phyloP scores from a whole-genome alignment of 2,329 filamentous ascomycete genomes.

The Botrytis porri region DNA sequence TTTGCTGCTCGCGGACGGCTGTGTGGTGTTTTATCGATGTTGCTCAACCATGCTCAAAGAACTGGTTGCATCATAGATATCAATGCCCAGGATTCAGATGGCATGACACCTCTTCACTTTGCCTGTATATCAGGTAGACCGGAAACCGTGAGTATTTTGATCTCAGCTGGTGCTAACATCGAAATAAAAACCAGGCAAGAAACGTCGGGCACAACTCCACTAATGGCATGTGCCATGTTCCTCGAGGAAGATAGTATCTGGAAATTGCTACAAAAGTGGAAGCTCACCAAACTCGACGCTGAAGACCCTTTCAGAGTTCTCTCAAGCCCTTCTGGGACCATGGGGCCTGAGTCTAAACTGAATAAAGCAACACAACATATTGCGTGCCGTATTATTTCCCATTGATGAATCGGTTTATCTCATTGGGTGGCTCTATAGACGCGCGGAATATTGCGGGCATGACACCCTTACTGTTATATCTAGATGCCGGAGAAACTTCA shows the following conservation, averaged over 20 bases:
- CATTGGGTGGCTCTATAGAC: slow-evolving; percentile 16
- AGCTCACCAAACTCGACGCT: neutral
- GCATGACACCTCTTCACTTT: slow-evolving; percentile 23
- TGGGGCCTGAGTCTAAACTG: neutral
- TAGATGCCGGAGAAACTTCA: neutral
- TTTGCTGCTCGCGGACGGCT: slow-evolving; percentile 21
- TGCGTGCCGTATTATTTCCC: neutral
- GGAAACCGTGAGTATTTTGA: slow-evolving; percentile 21
- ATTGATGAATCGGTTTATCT: slow-evolving; percentile 7
- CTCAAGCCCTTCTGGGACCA: neutral
- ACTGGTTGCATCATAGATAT: neutral
- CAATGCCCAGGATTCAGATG: slow-evolving; percentile 11
- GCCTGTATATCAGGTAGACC: slow-evolving; percentile 22
- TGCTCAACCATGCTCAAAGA: slow-evolving; percentile 11
- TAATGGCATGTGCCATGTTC: slow-evolving; percentile 20
- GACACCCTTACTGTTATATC: neutral
- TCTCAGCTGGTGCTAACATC: slow-evolving; percentile 22
- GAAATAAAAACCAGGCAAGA: slow-evolving; percentile 20
- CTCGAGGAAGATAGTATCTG: slow-evolving; percentile 22
- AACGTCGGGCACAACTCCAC: neutral
- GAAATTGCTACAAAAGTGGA: neutral
- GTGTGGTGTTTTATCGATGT: slow-evolving; percentile 35
- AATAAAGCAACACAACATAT: neutral
- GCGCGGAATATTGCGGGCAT: slow-evolving; percentile 12
- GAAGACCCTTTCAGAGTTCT: neutral